Evolutionary conservation across 257 asterid species (phyloP).

Genomic region (Solanum bulbocastanum): DNA sequence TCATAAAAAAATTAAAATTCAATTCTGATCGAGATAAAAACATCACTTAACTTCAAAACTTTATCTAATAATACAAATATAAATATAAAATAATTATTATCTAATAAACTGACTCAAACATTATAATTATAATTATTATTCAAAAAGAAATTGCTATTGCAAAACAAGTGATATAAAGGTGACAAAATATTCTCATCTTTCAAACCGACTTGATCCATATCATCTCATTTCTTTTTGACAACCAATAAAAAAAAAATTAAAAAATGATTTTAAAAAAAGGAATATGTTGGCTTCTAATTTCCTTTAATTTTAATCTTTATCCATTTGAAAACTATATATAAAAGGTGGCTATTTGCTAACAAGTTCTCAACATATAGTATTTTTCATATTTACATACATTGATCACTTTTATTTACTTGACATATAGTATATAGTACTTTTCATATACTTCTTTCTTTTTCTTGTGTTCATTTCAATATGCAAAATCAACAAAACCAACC

Average conservation of each 20-base stretch:
- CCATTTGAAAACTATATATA: not conserved
- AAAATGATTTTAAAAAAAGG: no score
- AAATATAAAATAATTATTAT: no score
- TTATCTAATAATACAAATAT: no score
- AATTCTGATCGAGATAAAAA: no score
- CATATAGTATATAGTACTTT: not conserved
- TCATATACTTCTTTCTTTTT: not conserved
- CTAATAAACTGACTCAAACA: not conserved
- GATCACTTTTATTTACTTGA: not conserved
- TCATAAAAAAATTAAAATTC: not conserved
- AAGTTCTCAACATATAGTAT: not conserved
- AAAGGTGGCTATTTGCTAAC: not conserved
- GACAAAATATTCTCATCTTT: not conserved
- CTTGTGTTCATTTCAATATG: slow-evolving; percentile 20
- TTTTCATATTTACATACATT: not conserved
- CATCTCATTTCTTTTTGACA: not conserved
- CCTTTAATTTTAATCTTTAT: not conserved
- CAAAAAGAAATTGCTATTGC: not conserved
- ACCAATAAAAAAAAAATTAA: not conserved
- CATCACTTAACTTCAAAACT: no score
- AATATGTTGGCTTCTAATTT: not conserved
- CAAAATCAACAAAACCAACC: slow-evolving; percentile 21
- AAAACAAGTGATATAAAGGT: not conserved
- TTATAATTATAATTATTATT: not conserved
- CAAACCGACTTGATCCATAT: not conserved